phyloP scores from a whole-genome alignment of 192 early-diverging fungal species.

The Rhizophagus clarus region DNA sequence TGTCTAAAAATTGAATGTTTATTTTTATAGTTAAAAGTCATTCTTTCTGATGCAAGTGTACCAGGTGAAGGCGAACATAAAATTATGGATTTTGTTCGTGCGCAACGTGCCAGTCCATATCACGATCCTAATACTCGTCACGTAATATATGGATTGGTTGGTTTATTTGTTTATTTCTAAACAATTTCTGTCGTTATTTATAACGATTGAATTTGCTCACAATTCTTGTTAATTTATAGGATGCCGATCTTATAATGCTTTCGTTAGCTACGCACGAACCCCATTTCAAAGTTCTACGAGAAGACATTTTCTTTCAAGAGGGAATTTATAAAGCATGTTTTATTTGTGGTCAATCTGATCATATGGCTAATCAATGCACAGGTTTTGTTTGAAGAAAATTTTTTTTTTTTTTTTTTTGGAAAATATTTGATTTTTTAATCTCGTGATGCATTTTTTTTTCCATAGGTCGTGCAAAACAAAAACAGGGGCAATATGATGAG shows the following conservation, averaged over 20 bases:
- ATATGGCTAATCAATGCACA: conserved; percentile 68
- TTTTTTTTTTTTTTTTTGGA: conserved; percentile 9
- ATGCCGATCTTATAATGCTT: conserved; percentile 98
- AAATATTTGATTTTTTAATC: neutral
- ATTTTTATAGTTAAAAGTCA: conserved; percentile 66
- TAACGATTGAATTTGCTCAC: no score
- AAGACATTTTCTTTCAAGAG: conserved; percentile 88
- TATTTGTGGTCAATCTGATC: conserved; percentile 63
- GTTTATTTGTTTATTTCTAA: conserved; percentile 28
- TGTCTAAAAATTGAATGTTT: neutral
- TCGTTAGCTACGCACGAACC: conserved; percentile 96
- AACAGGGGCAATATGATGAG: conserved; percentile 53
- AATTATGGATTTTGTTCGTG: conserved; percentile 96
- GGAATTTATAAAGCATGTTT: conserved; percentile 68
- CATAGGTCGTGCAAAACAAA: conserved; percentile 49
- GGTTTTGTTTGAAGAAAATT: conserved; percentile 33
- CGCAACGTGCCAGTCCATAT: conserved; percentile 72
- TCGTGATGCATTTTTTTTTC: neutral
- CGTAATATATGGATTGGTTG: conserved; percentile 86
- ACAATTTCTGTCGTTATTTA: neutral
- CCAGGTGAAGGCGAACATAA: conserved; percentile 99
- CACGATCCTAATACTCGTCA: conserved; percentile 93
- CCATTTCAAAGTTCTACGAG: conserved; percentile 93
- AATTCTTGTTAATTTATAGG: conserved; percentile 46
- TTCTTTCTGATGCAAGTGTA: conserved; percentile 92